phyloP scores from a whole-genome alignment of 768 basidiomycete species.

The Tephrocybe sp. region DNA sequence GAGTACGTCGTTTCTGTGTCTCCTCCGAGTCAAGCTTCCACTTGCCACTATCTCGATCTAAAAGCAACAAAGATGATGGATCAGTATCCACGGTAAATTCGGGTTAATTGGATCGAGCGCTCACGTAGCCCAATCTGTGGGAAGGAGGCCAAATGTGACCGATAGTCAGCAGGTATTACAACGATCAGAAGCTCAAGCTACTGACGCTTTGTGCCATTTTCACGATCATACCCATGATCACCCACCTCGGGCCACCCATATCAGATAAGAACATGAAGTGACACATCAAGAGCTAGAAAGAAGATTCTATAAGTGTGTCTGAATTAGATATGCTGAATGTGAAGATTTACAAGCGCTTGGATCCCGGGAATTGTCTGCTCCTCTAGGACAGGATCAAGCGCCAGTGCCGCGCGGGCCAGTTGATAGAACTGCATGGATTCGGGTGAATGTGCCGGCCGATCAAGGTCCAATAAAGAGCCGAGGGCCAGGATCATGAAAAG shows the following conservation, averaged over 20 bases:
- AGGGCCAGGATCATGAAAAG: constrained; percentile 64
- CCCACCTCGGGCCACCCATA: constrained; percentile 62
- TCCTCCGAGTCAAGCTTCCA: constrained; percentile 60
- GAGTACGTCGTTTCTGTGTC: constrained; percentile 53
- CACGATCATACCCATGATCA: constrained; percentile 66
- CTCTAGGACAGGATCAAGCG: constrained; percentile 63
- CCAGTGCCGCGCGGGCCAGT: constrained; percentile 54
- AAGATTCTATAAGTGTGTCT: constrained; percentile 13
- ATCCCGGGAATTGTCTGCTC: constrained; percentile 61
- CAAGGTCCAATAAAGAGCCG: constrained; percentile 60
- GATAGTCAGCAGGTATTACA: constrained; percentile 16
- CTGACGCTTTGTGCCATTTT: constrained; percentile 69
- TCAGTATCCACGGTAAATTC: constrained; percentile 9
- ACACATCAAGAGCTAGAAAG: constrained; percentile 51
- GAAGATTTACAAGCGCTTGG: constrained; percentile 55
- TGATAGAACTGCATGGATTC: constrained; percentile 63
- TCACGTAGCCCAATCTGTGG: constrained; percentile 65
- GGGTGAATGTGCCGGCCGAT: constrained; percentile 47
- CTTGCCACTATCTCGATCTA: constrained; percentile 67
- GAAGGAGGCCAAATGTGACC: background rate
- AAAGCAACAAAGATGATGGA: constrained; percentile 2
- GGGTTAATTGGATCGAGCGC: constrained; percentile 21
- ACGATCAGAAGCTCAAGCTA: constrained; percentile 15
- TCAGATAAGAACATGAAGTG: constrained; percentile 51
- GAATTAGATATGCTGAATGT: constrained; percentile 1